phyloP scores from a whole-genome alignment of 768 basidiomycete species.

The Lactarius sanguifluus region DNA sequence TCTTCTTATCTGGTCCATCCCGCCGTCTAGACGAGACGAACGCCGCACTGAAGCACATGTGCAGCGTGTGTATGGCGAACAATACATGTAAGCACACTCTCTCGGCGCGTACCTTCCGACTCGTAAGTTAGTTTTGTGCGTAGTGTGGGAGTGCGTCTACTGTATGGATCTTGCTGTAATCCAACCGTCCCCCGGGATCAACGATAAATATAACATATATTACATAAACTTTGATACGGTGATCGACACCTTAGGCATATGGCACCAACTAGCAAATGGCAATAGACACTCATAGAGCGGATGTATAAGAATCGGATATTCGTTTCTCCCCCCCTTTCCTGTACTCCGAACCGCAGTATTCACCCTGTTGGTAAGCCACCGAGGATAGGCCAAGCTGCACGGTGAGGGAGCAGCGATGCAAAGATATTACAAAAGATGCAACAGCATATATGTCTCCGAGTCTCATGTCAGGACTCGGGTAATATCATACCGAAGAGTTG shows the following conservation, averaged over 20 bases:
- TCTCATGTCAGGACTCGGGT: neutral
- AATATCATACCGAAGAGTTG: neutral
- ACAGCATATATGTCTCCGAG: too few species aligned
- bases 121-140: neutral
- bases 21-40: neutral
- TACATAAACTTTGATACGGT: neutral
- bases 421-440: too few species aligned
- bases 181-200: neutral
- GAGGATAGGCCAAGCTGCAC: neutral
- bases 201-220: neutral
- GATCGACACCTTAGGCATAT: constrained; percentile 5
- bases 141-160: neutral
- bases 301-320: neutral
- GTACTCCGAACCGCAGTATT: neutral
- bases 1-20: neutral
- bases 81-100: neutral
- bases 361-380: neutral
- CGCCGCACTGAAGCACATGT: neutral
- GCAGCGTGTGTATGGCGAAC: neutral
- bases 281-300: constrained; percentile 9
- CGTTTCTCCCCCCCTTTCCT: neutral
- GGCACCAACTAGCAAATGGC: constrained; percentile 19
- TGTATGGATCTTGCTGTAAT: too few species aligned
- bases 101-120: constrained; percentile 1
- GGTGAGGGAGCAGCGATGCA: neutral